Conservation (phyloP, 768 basidiomycete genomes). For the Trametes elegans region DNA sequence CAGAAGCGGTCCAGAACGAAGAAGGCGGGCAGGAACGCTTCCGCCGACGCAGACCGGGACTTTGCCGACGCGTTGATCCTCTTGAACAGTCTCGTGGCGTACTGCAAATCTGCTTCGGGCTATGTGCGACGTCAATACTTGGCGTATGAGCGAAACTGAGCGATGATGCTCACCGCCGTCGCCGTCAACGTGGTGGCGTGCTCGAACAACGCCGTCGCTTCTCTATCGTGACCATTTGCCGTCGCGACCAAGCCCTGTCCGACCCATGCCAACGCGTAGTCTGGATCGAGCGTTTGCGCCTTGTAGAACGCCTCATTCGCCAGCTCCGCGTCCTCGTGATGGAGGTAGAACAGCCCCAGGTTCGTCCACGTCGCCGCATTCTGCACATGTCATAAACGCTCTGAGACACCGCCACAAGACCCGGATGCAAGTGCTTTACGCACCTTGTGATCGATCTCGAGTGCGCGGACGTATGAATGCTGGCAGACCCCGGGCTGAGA, state of each 20-base stretch:
- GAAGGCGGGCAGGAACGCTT: slow-evolving; percentile 70
- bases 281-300: slow-evolving; percentile 91
- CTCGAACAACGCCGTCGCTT: slow-evolving; percentile 68
- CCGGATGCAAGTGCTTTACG: slow-evolving; percentile 15
- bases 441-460: slow-evolving; percentile 86
- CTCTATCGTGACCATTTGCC: slow-evolving; percentile 51
- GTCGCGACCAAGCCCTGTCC: slow-evolving; percentile 80
- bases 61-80: slow-evolving; percentile 27
- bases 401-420: slow-evolving; percentile 4
- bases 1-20: slow-evolving; percentile 79
- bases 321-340: slow-evolving; percentile 74
- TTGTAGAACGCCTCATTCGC: slow-evolving; percentile 84
- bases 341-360: slow-evolving; percentile 82
- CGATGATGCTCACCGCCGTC: slow-evolving; percentile 49
- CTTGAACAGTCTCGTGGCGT: slow-evolving; percentile 58
- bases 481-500: slow-evolving; percentile 74
- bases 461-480: slow-evolving; percentile 86
- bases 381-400: slow-evolving; percentile 35
- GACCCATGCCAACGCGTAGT: slow-evolving; percentile 85
- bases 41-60: slow-evolving; percentile 28
- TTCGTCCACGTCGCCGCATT: slow-evolving; percentile 80
- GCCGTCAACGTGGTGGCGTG: slow-evolving; percentile 65
- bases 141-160: background rate
- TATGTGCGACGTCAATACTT: slow-evolving; percentile 32
- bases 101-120: slow-evolving; percentile 83